Percentiles rank a stretch among this genome's conserved stretches.
phyloP scores from a whole-genome alignment of 2,329 filamentous ascomycete genomes.

The Magnaporthales sp. region DNA sequence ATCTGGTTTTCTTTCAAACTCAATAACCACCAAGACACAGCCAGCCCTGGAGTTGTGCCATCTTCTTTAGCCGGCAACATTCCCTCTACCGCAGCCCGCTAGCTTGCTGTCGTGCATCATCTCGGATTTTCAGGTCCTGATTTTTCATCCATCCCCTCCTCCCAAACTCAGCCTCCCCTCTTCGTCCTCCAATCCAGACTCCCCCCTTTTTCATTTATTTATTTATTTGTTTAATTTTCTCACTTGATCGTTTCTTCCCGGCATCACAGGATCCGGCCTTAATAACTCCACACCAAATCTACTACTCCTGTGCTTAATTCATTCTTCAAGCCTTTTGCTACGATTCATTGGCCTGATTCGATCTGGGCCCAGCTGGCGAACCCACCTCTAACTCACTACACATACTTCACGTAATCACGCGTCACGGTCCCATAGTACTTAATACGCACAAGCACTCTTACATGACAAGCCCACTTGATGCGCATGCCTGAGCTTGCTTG shows the following conservation, averaged over 20 bases:
- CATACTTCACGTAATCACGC: not conserved
- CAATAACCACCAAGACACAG: not conserved
- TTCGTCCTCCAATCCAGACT: not conserved
- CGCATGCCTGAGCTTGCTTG: constrained; percentile 4
- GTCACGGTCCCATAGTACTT: constrained; percentile 4
- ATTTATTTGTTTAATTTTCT: not conserved
- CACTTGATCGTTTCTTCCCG: not conserved
- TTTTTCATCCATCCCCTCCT: not conserved
- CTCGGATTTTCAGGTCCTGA: not conserved
- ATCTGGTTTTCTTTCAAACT: not conserved
- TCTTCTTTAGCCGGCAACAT: not conserved
- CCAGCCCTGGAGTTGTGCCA: not conserved
- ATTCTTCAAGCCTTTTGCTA: not conserved
- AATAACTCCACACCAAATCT: not conserved
- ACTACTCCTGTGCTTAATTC: not conserved
- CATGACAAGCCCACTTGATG: not conserved
- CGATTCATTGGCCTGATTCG: not conserved
- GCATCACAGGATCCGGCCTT: not conserved
- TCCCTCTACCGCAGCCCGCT: not conserved
- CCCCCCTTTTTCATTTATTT: not conserved
- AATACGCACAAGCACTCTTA: constrained; percentile 4
- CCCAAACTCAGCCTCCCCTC: not conserved
- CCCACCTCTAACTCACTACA: not conserved
- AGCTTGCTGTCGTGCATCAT: not conserved
- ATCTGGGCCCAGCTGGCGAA: not conserved